Base-by-base conservation (phyloP, 768 basidiomycete species). In the Sporobolomyces roseus region DNA sequence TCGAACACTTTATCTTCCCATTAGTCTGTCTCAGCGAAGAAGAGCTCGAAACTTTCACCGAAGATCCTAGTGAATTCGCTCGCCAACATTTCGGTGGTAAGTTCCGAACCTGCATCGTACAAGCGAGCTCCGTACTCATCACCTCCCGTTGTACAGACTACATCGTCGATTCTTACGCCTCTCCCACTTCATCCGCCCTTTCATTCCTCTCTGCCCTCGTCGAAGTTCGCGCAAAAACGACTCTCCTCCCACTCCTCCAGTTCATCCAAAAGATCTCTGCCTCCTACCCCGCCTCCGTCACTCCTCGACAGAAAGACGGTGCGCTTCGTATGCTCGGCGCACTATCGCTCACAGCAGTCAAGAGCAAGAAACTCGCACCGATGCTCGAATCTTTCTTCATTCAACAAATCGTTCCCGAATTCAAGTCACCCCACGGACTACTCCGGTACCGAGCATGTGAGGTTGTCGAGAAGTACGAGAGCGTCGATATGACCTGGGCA, bases 1-100 rank as follows among this genome's bases (percentile, higher is more conserved):
- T 93, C n/a, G 85, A 87, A 13, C 83, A 81, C 43, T 91, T 92
- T 74, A 86, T 88, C 25, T 93, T 92, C 82, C 90, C 92, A 35
- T 88, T 90, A 75, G 83, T 94, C 32, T 88, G 85, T 27, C 92
- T 93, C 80, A 88, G 85, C 30, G 79, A 85, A 17, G 78, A 83
- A 3, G 85, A 86, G 74, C 82, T 85, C 74, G 83, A 85, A 49
- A 80, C 88, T 7, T 93, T 91, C 89, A 83, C 86, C 61, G 79
- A 79, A n/a, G 92, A 94, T 77, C 88, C 90, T 5, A 81, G 90
- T 50, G 91, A 93, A 70, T 93, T 89, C 75, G 80, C 91, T 62
- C 85, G 90, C 9, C 81, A 85, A 38, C 84, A 86, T 30, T 83
- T 90, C 54, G 91, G 71, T 14, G 75, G 90, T 90, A 69, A 35